These are phyloP conservation scores for Leccinum boreale DNA, from an alignment of 768 basidiomycete genomes.

Conservation along the genomic window DNA sequence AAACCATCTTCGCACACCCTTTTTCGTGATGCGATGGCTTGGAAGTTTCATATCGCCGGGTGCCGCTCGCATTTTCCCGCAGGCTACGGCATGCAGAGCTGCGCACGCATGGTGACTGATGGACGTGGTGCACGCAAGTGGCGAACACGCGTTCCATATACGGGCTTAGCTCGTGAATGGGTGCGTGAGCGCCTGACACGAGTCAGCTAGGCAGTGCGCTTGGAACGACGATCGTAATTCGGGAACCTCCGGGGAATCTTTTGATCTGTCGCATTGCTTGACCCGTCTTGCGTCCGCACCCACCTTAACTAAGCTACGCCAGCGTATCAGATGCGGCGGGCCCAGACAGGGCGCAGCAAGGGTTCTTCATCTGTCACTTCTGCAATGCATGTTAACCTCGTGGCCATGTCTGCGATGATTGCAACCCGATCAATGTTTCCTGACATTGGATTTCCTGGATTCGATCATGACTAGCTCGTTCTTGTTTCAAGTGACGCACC, in stretches of 20 bases:
- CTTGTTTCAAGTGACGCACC: constrained; percentile 6
- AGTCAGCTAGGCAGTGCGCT: constrained; percentile 15
- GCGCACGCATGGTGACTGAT: constrained; percentile 30
- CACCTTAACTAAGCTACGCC: constrained; percentile 13
- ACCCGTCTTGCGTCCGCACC: constrained; percentile 20
- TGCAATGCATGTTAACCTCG: constrained; percentile 19
- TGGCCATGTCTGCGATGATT: constrained; percentile 8
- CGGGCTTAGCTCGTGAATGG: constrained; percentile 11
- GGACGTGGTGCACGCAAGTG: constrained; percentile 20
- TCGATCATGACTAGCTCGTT: constrained; percentile 6
- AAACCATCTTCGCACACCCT: constrained; percentile 4
- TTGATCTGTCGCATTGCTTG: constrained; percentile 16
- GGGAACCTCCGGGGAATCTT: constrained; percentile 21
- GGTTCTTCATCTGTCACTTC: constrained; percentile 13
- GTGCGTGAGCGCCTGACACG: constrained; percentile 18
- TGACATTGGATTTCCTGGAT: constrained; percentile 7
- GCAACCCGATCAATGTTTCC: constrained; percentile 8
- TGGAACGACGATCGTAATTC: constrained; percentile 16
- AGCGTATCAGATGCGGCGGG: constrained; percentile 4
- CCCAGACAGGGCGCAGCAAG: constrained; percentile 12
- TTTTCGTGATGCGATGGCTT: constrained; percentile 9
- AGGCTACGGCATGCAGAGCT: constrained; percentile 24
- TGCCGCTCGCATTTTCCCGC: constrained; percentile 22
- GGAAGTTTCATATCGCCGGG: constrained; percentile 16
- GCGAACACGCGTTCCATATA: constrained; percentile 20